Base-by-base conservation (phyloP, 192 early-diverging fungal genomes). In the Lobulomyces angularis region DNA sequence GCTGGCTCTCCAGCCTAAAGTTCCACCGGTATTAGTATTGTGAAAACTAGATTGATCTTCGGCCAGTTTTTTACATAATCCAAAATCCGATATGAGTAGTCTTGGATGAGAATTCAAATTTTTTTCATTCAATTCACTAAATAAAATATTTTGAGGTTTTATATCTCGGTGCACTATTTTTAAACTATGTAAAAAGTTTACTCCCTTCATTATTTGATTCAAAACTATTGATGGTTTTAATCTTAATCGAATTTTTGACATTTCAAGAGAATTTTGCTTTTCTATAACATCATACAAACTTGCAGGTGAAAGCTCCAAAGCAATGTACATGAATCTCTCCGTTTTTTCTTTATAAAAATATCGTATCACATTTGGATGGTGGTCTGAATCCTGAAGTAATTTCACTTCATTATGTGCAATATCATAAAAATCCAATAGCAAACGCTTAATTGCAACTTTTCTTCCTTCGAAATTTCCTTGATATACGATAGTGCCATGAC, bases 81-180 rank as follows among this genome's bases (percentile, higher is more conserved):
- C 94, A 71, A 98, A 98, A 53, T 98, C 94, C 8, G 89, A 90
- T 21, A 98, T 90, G 41, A 96, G 61, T 1, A 96, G 80, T 18
- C 74, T 38, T 72, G 81, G 48, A 68, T 67, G 42, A 40, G 52
- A 41, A 26, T 41, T 46, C 46, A 56, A 47, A 29, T 53, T 53
- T 23, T 54, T 56, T 17, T 56, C 48, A 6, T 41, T 41, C 34
- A 45, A 49, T 16, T 57, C 49, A 3, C 77, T 79, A 28, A 96
- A 62, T 34, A 97, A 67, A 35, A 97, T 92, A 50, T 97, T 97
- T 39, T 95, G 72, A 3, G 73, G 94, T 58, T 98, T 98, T 50
- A 98, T 90, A 53, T 98, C 94, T 6, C 94, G 78, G 57, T 98
- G 94, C 2, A 98, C 92, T 50, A 98, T 89, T 59, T 95, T 90